These are phyloP conservation scores for Sarocladium strictum DNA, from an alignment of 2,329 filamentous ascomycete species.

Conservation along the genomic window DNA sequence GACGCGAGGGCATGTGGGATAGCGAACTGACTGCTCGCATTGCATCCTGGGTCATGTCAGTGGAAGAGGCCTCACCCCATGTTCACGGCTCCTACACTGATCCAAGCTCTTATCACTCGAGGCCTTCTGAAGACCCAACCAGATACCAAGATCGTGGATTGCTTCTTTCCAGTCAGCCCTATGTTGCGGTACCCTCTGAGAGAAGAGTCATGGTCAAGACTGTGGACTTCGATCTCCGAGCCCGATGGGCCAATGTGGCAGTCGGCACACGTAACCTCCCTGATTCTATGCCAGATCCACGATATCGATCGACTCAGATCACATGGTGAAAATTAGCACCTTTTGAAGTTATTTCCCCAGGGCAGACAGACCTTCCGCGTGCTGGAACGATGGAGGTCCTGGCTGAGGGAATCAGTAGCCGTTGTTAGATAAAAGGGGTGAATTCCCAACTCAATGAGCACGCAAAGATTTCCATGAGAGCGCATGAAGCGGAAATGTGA, in stretches of 20 bases:
- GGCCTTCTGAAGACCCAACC: neutral
- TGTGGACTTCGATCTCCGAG: slow-evolving; percentile 51
- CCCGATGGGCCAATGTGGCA: slow-evolving; percentile 41
- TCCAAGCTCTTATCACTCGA: neutral
- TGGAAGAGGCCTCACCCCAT: slow-evolving; percentile 41
- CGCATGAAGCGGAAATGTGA: too few species aligned
- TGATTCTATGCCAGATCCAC: slow-evolving; percentile 30
- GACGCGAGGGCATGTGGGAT: slow-evolving; percentile 66
- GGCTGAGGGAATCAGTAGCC: too few species aligned
- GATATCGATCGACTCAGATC: slow-evolving; percentile 40
- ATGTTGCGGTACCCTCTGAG: slow-evolving; percentile 37
- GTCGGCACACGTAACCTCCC: slow-evolving; percentile 50
- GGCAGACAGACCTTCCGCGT: too few species aligned
- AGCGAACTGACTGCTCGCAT: slow-evolving; percentile 52
- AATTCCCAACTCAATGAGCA: too few species aligned
- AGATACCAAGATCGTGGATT: neutral
- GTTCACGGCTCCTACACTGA: neutral
- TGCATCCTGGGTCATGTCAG: slow-evolving; percentile 46
- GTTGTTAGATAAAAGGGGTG: too few species aligned
- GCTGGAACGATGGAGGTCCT: too few species aligned
- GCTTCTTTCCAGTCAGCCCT: neutral
- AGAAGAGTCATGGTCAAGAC: slow-evolving; percentile 50
- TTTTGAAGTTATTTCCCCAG: neutral
- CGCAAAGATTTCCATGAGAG: too few species aligned
- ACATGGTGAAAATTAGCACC: slow-evolving; percentile 33